Evolutionary conservation across 805 yeast genomes (phyloP).

Genomic region (Candida ponderosae): DNA sequence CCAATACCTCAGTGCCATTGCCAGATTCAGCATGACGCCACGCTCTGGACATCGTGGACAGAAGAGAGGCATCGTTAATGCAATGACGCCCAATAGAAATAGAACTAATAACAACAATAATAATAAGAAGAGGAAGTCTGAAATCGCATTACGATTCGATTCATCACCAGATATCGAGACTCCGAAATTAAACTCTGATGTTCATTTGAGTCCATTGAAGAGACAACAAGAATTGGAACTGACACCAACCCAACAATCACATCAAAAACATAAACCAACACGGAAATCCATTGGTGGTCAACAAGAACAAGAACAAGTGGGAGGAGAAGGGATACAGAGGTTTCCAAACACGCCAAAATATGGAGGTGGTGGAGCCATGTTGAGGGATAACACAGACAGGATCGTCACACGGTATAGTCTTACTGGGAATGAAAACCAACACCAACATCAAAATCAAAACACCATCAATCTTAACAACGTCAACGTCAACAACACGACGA

Average conservation of each 20-base stretch:
- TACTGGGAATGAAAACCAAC: slow-evolving; percentile 2
- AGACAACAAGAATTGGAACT: not conserved
- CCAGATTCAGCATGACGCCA: slow-evolving; percentile 12
- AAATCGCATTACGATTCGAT: slow-evolving; percentile 17
- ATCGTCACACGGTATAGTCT: slow-evolving; percentile 11
- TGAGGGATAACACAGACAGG: slow-evolving; percentile 18
- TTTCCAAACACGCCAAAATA: slow-evolving; percentile 42
- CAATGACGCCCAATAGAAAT: slow-evolving; percentile 14
- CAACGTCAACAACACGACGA: not conserved
- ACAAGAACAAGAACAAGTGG: not conserved
- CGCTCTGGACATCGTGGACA: slow-evolving; percentile 7
- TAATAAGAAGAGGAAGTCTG: slow-evolving; percentile 17
- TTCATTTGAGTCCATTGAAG: slow-evolving; percentile 16
- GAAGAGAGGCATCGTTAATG: slow-evolving; percentile 6
- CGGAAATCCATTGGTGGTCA: slow-evolving; percentile 6
- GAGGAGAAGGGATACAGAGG: slow-evolving; percentile 22
- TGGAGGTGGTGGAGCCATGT: slow-evolving; percentile 28
- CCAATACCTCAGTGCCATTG: too few species aligned
- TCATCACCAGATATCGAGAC: slow-evolving; percentile 21
- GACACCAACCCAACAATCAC: not conserved
- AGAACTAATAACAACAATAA: slow-evolving; percentile 1
- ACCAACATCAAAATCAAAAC: not conserved
- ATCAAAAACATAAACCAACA: not conserved
- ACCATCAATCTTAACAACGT: not conserved
- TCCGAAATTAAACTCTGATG: slow-evolving; percentile 19